Percentiles rank a stretch among this genome's conserved stretches.
phyloP scores from a whole-genome alignment of 345 rosid genomes.

The Theobroma cacao region DNA sequence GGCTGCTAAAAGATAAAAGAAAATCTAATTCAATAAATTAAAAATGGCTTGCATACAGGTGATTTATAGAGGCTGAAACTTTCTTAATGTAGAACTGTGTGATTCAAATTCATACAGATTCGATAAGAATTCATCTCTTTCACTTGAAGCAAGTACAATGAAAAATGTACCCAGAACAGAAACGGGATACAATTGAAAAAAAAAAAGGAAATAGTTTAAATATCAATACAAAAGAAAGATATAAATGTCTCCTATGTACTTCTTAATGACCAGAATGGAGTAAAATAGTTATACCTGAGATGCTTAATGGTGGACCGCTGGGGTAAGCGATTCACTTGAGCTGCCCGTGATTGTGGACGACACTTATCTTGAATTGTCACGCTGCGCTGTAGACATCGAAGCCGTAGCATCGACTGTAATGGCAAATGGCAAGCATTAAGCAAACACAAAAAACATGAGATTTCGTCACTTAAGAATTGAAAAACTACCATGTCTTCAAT shows the following conservation, averaged over 20 bases:
- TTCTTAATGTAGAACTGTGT: not conserved
- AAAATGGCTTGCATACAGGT: not conserved
- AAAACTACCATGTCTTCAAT: too few relatives aligned
- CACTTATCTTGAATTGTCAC: slow-evolving; percentile 41
- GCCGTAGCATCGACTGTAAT: slow-evolving; percentile 64
- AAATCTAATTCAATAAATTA: not conserved
- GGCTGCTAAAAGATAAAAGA: not conserved
- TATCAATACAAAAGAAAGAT: too few relatives aligned
- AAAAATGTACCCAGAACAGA: too few relatives aligned
- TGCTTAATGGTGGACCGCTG: slow-evolving; percentile 46
- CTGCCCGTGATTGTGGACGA: slow-evolving; percentile 23
- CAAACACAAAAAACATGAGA: too few relatives aligned
- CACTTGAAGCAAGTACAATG: too few relatives aligned
- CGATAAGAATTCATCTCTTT: not conserved
- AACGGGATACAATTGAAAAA: too few relatives aligned
- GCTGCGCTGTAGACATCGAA: slow-evolving; percentile 56
- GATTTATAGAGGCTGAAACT: not conserved
- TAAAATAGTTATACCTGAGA: slow-evolving; percentile 37
- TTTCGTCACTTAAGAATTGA: too few relatives aligned
- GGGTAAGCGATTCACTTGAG: slow-evolving; percentile 28
- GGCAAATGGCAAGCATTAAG: not conserved
- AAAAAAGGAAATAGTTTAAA: too few relatives aligned
- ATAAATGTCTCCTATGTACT: too few relatives aligned
- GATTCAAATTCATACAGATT: not conserved
- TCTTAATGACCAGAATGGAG: not conserved